A percentile compares a stretch with the other conserved stretches of the same genome.
These are phyloP conservation scores for Candida tibetensis DNA, from an alignment of 805 yeast genomes.

Conservation along the genomic window DNA sequence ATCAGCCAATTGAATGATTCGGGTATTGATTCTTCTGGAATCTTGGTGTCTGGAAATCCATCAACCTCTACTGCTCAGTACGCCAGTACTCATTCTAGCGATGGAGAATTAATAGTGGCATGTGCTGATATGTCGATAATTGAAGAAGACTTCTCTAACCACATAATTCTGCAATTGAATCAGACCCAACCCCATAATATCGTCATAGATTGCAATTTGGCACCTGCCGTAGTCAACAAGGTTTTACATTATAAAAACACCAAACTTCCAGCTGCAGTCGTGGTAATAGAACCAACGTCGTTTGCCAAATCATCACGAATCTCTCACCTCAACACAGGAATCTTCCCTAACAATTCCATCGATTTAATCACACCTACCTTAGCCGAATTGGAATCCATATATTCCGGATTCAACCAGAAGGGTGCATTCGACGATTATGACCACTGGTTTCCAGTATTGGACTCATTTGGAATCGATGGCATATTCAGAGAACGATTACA, in stretches of 20 bases:
- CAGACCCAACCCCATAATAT: conserved; percentile 46
- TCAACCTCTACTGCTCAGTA: conserved; percentile 61
- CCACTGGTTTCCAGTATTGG: conserved; percentile 74
- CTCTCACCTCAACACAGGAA: conserved; percentile 29
- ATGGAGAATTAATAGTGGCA: conserved; percentile 69
- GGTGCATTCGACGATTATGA: conserved; percentile 50
- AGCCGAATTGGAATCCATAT: conserved; percentile 56
- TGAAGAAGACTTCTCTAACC: conserved; percentile 43
- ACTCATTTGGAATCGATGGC: conserved; percentile 50
- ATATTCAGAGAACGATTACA: conserved; percentile 47
- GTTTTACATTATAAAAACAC: conserved; percentile 26
- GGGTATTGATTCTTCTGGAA: conserved; percentile 38
- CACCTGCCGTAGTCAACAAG: conserved; percentile 37
- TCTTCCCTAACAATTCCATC: conserved; percentile 48
- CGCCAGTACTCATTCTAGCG: conserved; percentile 57
- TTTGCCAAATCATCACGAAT: conserved; percentile 55
- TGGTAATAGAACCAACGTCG: conserved; percentile 78
- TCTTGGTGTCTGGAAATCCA: conserved; percentile 21
- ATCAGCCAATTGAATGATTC: conserved; percentile 21
- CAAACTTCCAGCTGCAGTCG: conserved; percentile 20
- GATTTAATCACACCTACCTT: conserved; percentile 67
- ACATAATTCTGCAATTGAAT: conserved; percentile 41
- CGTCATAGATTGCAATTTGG: conserved; percentile 68
- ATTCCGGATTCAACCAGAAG: conserved; percentile 42
- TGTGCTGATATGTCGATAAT: conserved; percentile 82